These are phyloP conservation scores for Microsporum canis DNA, from an alignment of 2,329 filamentous ascomycete genomes.

Conservation along the genomic window DNA sequence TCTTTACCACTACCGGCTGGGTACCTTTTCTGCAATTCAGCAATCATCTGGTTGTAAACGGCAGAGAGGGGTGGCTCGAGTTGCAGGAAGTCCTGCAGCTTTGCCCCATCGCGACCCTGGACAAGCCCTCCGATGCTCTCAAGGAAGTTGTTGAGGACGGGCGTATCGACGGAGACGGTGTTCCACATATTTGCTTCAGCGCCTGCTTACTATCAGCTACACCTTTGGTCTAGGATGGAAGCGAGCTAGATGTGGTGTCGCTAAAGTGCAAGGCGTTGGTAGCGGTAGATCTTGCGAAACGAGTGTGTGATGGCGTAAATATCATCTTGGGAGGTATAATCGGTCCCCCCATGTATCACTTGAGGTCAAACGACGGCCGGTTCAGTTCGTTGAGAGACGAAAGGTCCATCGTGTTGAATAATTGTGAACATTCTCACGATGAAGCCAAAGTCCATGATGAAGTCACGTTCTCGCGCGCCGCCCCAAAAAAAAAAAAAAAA, in stretches of 20 bases:
- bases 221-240: no score
- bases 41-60: constrained; percentile 56
- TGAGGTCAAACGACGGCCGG: no score
- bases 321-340: neutral
- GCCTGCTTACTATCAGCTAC: neutral
- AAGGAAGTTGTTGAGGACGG: constrained; percentile 58
- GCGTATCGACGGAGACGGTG: constrained; percentile 35
- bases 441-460: no score
- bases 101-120: constrained; percentile 50
- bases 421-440: no score
- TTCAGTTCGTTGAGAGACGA: no score
- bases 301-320: neutral
- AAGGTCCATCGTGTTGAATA: no score
- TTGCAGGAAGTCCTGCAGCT: constrained; percentile 58
- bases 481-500: no score
- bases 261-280: neutral
- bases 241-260: neutral
- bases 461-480: no score
- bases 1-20: constrained; percentile 34
- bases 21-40: constrained; percentile 54
- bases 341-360: neutral
- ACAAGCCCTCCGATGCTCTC: constrained; percentile 52
- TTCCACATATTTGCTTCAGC: constrained; percentile 10
- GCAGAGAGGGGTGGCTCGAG: constrained; percentile 61
- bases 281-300: neutral